A percentile compares a stretch with the other conserved stretches of the same genome.
phyloP scores from a whole-genome alignment of 495 filamentous ascomycete genomes.

The Penicillium odoratum region DNA sequence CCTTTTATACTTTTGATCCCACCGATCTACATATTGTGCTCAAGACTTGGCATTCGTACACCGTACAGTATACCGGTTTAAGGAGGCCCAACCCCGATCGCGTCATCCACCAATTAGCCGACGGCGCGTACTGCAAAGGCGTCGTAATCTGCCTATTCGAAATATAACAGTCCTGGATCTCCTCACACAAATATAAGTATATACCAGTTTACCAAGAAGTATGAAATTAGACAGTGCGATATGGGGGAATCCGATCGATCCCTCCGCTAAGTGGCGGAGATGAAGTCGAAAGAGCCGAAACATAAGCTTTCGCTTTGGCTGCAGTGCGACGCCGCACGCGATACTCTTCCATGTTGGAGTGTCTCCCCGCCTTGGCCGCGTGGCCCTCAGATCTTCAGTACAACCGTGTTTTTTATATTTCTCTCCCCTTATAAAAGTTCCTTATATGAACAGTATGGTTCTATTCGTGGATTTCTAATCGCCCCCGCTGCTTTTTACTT shows the following conservation, averaged over 20 bases:
- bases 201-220: too few species aligned
- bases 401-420: background rate
- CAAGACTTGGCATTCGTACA: background rate
- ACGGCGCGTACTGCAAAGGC: background rate
- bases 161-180: background rate
- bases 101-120: background rate
- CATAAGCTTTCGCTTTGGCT: slow-evolving; percentile 8
- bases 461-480: background rate
- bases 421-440: too few species aligned
- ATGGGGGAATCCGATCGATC: background rate
- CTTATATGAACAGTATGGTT: too few species aligned
- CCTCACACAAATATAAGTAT: too few species aligned
- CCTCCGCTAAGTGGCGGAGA: background rate
- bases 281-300: background rate
- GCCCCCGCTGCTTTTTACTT: slow-evolving; percentile 8
- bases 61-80: background rate
- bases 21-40: background rate
- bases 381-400: slow-evolving; percentile 5
- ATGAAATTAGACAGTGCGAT: background rate
- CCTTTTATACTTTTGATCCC: too few species aligned
- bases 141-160: background rate
- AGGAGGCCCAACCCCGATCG: background rate
- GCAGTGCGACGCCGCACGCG: slow-evolving; percentile 18
- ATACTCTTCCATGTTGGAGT: slow-evolving; percentile 20
- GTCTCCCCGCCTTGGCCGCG: slow-evolving; percentile 14